These are phyloP conservation scores for Edhazardia aedis DNA, from an alignment of 371 early-diverging fungal species.

Conservation along the genomic window DNA sequence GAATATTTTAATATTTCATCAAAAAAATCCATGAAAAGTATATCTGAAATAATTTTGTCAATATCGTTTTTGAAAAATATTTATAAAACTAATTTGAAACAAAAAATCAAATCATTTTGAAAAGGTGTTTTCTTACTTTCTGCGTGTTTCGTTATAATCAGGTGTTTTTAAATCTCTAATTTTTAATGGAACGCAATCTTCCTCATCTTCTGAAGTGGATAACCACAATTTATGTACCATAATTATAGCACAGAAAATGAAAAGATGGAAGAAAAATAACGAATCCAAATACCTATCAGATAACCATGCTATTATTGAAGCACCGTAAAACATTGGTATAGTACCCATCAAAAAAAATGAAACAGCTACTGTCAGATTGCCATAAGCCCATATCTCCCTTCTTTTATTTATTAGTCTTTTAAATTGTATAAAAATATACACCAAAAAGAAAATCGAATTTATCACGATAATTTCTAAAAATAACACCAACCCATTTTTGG, in stretches of 20 bases:
- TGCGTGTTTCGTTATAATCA: too few relatives aligned
- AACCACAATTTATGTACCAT: constrained; percentile 43
- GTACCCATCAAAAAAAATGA: constrained; percentile 9
- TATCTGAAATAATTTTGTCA: too few relatives aligned
- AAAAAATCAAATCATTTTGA: too few relatives aligned
- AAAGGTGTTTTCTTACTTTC: too few relatives aligned
- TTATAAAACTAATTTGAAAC: too few relatives aligned
- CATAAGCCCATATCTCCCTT: constrained; percentile 37
- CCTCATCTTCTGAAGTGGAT: constrained; percentile 31
- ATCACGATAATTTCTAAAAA: constrained; percentile 3
- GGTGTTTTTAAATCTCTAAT: too few relatives aligned
- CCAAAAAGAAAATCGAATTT: constrained; percentile 9
- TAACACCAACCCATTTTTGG: constrained; percentile 1
- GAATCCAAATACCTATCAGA: constrained; percentile 32
- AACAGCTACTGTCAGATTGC: constrained; percentile 17
- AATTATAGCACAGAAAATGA: constrained; percentile 22
- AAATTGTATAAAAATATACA: constrained; percentile 20
- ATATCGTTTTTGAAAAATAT: too few relatives aligned
- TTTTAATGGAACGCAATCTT: constrained; percentile 18
- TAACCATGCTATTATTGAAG: constrained; percentile 11
- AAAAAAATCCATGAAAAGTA: too few relatives aligned
- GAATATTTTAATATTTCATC: too few relatives aligned
- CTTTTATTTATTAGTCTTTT: constrained; percentile 15
- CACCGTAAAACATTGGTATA: constrained; percentile 11
- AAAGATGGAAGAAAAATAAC: constrained; percentile 26